phyloP scores from a whole-genome alignment of 2,329 filamentous ascomycete species.

The Ceratocystiopsis brevicomis region DNA sequence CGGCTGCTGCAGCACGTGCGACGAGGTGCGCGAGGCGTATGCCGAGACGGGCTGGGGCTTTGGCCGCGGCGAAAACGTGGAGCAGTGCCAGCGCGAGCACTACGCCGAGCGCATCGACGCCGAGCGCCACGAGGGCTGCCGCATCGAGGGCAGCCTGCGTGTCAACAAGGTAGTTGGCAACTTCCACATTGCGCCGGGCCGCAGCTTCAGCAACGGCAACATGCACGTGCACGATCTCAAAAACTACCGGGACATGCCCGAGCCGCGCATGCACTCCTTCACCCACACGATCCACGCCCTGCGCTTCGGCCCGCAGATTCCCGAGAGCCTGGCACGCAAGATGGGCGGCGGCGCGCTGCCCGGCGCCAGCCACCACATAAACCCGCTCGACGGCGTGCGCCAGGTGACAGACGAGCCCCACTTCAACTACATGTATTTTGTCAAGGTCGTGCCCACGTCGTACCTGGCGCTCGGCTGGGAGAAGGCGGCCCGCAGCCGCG shows the following conservation, averaged over 20 bases:
- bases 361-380: slow-evolving; percentile 82
- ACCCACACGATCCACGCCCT: slow-evolving; percentile 75
- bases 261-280: slow-evolving; percentile 62
- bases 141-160: slow-evolving; percentile 74
- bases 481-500: slow-evolving; percentile 20
- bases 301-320: slow-evolving; percentile 81
- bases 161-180: slow-evolving; percentile 99
- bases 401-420: slow-evolving; percentile 66
- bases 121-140: slow-evolving; percentile 82
- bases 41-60: slow-evolving; percentile 83
- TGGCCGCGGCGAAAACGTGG: slow-evolving; percentile 74
- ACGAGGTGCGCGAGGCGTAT: slow-evolving; percentile 91
- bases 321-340: slow-evolving; percentile 47
- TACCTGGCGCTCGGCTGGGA: slow-evolving; percentile 88
- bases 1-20: slow-evolving; percentile 95
- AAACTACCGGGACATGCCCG: slow-evolving; percentile 68
- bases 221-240: slow-evolving; percentile 96
- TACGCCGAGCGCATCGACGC: slow-evolving; percentile 76
- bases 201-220: slow-evolving; percentile 89
- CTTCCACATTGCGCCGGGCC: slow-evolving; percentile 93
- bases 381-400: slow-evolving; percentile 66
- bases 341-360: slow-evolving; percentile 24
- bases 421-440: slow-evolving; percentile 97
- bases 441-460: slow-evolving; percentile 93
- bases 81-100: slow-evolving; percentile 89